Conservation (phyloP, 345 rosid species). For the Arabidopsis thaliana region TAIR10.1 NC_003071.7:19059501-19060000, state of each 20-base stretch:
- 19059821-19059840: background rate
- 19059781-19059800: constrained; percentile 55
- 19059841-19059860: background rate
- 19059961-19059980: constrained; percentile 62
- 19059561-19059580: constrained; percentile 42
- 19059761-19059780: constrained; percentile 49
- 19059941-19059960: constrained; percentile 48
- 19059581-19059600: fast-evolving
- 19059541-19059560: constrained; percentile 52
- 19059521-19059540: constrained; percentile 54
- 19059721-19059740: constrained; percentile 47
- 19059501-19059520: constrained; percentile 44
- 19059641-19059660: constrained; percentile 39
- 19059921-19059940: constrained; percentile 60
- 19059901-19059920: constrained; percentile 58
- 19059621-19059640: constrained; percentile 6
- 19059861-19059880: background rate
- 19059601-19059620: constrained; percentile 28
- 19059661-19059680: constrained; percentile 35
- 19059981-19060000: constrained; percentile 79
- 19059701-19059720: constrained; percentile 50
- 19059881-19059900: constrained; percentile 63
- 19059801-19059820: constrained; percentile 35
- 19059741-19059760: constrained; percentile 41
- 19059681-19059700: constrained; percentile 43